Base-by-base conservation (phyloP, 106 monocot species). In the Platanthera zijinensis region DNA sequence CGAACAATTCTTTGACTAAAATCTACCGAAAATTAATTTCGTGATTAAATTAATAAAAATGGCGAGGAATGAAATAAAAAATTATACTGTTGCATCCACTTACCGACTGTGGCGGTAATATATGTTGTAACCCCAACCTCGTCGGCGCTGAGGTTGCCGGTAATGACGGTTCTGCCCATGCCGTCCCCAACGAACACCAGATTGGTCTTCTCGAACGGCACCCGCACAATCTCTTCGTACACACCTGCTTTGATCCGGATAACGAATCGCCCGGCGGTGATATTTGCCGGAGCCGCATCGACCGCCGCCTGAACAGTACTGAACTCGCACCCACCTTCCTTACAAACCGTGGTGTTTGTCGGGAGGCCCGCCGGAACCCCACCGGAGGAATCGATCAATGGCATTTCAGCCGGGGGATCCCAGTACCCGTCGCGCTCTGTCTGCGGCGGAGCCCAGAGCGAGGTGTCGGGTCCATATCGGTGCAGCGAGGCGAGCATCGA, bases 381-480 rank as follows among this genome's bases (percentile, higher is more conserved):
- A 2, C 74, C 70, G 13, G 10, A 8, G 50, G 25, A 8, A 6
- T n/a, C 15, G 21, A 30, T 3, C 2, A 18, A 45, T 17, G 48
- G n/a, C 10, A 48, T 7, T 9, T 73, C 21, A 3, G 50, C 22
- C 48, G 73, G 50, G n/a, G 49, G 21, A 5, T 56, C 82, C 89
- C 94, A 94, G 85, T 89, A 89, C 0, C 89, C 91, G 81, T 95
- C 87, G 39, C 95, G 82, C 83, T 95, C 95, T 15, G 95, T 92
- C 76, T 87, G 84, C 8, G 90, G 93, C 18, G 92, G 95, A 10
- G 74, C 72, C 92, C 92, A 95, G 48, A 14, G 52, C 68, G 86
- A 56, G 46, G 68, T 78, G 68, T 95, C 84, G 77, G 49, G 5
- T 64, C 91, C 94, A 82, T 84, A 95, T 47, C 89, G 91, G 30